A percentile compares a stretch with the other conserved stretches of the same genome.
Evolutionary conservation across 345 rosid genomes (phyloP).

Genomic region (Eucalyptus lansdowneana): DNA sequence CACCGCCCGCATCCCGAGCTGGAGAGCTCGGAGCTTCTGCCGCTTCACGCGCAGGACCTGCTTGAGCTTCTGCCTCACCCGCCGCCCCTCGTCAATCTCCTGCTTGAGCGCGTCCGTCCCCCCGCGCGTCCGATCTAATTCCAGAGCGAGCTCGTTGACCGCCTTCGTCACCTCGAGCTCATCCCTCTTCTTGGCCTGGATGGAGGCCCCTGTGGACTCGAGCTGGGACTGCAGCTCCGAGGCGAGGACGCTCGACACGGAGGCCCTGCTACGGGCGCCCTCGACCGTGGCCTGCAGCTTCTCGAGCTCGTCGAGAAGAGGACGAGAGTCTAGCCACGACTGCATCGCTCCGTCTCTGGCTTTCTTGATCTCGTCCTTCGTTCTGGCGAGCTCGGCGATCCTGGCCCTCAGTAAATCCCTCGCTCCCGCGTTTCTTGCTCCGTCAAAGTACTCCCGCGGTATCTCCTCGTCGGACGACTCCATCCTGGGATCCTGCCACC

Average conservation of each 20-base stretch:
- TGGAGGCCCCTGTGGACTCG: neutral
- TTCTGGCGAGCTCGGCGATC: slow-evolving; percentile 14
- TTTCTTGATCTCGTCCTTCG: slow-evolving; percentile 16
- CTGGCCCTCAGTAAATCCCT: neutral
- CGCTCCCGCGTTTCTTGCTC: neutral
- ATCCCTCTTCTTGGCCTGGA: slow-evolving; percentile 10
- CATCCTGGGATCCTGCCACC: neutral
- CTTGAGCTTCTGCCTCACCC: slow-evolving; percentile 14
- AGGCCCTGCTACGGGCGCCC: slow-evolving; percentile 12
- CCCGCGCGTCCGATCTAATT: neutral
- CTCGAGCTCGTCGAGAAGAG: slow-evolving; percentile 44
- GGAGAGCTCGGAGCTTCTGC: slow-evolving; percentile 27
- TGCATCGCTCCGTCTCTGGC: slow-evolving; percentile 29
- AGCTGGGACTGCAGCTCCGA: slow-evolving; percentile 26
- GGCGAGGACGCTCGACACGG: slow-evolving; percentile 9
- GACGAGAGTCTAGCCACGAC: slow-evolving; percentile 49
- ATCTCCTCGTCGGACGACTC: neutral
- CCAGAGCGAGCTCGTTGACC: slow-evolving; percentile 1
- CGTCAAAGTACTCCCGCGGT: neutral
- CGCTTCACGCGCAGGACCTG: slow-evolving; percentile 20
- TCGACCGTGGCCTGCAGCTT: slow-evolving; percentile 18
- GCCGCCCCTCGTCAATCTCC: slow-evolving; percentile 6
- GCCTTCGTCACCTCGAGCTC: slow-evolving; percentile 7
- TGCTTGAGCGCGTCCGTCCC: slow-evolving; percentile 8
- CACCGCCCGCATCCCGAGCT: slow-evolving; percentile 17